Conservation (phyloP, 2,329 filamentous ascomycete genomes). For the Graphilbum sp. region DNA sequence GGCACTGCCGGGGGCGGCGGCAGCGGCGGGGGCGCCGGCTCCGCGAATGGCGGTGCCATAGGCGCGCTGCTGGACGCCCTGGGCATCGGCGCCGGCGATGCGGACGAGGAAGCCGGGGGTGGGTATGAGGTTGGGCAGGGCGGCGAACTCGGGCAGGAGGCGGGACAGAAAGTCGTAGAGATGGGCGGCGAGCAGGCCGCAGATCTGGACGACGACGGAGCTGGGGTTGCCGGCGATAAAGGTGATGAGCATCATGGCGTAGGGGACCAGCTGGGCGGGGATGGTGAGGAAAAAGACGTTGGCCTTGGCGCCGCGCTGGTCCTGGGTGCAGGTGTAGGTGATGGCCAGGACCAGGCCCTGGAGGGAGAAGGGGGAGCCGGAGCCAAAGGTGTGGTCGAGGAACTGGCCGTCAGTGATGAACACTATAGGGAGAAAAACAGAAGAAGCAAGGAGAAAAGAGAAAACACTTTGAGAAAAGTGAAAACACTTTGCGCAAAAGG, state of each 20-base stretch:
- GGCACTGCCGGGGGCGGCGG: conserved; percentile 15
- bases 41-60: conserved; percentile 46
- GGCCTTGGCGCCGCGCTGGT: conserved; percentile 60
- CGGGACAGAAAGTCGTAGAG: conserved; percentile 79
- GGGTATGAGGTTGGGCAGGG: conserved; percentile 58
- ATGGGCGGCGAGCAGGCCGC: conserved; percentile 77
- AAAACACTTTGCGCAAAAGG: conserved; percentile 7
- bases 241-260: conserved; percentile 59
- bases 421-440: background rate
- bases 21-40: conserved; percentile 15
- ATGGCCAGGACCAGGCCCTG: conserved; percentile 62
- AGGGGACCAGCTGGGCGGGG: conserved; percentile 66
- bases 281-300: conserved; percentile 73
- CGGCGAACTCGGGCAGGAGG: conserved; percentile 78
- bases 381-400: conserved; percentile 34
- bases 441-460: conserved; percentile 7
- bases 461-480: conserved; percentile 1
- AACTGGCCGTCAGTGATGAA: conserved; percentile 20
- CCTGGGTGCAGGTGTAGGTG: conserved; percentile 70
- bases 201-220: conserved; percentile 45
- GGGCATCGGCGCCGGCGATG: conserved; percentile 38
- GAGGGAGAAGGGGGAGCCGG: conserved; percentile 30
- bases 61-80: conserved; percentile 28
- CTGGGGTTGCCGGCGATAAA: conserved; percentile 48
- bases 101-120: conserved; percentile 59